Evolutionary conservation across 2,329 filamentous ascomycete species (phyloP).

Genomic region (Talaromyces sp.): DNA sequence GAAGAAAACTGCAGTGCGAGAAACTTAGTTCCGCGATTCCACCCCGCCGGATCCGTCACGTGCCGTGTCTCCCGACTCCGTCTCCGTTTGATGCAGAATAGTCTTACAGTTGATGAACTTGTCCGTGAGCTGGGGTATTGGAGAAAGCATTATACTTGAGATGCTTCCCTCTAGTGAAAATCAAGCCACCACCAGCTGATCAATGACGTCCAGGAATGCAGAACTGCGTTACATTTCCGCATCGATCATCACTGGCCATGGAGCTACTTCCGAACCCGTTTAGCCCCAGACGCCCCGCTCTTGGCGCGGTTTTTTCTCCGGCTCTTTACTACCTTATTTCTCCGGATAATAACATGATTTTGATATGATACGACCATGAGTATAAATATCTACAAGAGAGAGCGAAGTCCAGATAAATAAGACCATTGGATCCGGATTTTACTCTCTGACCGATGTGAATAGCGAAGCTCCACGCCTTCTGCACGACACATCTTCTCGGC

Average conservation of each 20-base stretch:
- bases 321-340: no score
- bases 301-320: not conserved
- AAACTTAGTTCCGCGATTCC: not conserved
- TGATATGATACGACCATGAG: no score
- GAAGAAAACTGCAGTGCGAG: not conserved
- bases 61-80: not conserved
- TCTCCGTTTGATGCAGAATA: not conserved
- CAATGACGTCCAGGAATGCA: not conserved
- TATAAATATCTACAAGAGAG: no score
- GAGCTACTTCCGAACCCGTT: not conserved
- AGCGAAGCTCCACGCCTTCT: not conserved
- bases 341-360: no score
- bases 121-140: no score
- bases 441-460: not conserved
- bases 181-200: not conserved
- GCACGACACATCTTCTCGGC: not conserved
- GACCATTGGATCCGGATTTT: not conserved
- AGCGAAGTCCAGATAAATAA: no score
- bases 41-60: not conserved
- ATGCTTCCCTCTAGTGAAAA: not conserved
- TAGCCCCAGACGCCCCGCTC: not conserved
- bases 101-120: no score
- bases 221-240: not conserved
- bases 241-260: not conserved
- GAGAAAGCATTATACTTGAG: no score